These are phyloP conservation scores for Lepidopterella palustris DNA, from an alignment of 495 filamentous ascomycete genomes.

Conservation along the genomic window DNA sequence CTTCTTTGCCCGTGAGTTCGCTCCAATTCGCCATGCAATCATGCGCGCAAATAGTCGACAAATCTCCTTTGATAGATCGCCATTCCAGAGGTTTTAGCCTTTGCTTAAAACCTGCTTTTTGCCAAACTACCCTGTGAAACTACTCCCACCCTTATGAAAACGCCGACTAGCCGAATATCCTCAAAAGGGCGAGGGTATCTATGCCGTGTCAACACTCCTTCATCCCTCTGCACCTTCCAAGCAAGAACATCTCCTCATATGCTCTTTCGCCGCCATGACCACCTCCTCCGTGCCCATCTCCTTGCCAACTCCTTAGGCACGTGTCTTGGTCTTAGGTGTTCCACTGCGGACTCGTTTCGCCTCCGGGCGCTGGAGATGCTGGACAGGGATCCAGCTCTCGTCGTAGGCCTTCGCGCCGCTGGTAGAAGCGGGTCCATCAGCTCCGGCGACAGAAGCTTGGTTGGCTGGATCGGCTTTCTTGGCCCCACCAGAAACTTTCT, in stretches of 20 bases:
- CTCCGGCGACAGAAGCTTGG: constrained; percentile 58
- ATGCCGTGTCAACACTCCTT: background rate
- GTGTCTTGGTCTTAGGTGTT: constrained; percentile 49
- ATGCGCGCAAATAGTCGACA: background rate
- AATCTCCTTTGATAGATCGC: background rate
- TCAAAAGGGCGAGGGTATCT: too few relatives aligned
- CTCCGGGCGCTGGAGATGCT: constrained; percentile 81
- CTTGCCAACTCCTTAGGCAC: background rate
- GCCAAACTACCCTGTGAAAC: too few relatives aligned
- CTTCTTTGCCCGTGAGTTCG: background rate
- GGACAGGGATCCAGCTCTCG: constrained; percentile 90
- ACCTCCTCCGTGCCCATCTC: background rate
- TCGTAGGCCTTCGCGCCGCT: constrained; percentile 71
- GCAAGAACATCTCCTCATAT: background rate
- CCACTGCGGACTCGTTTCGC: constrained; percentile 62
- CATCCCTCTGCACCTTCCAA: background rate
- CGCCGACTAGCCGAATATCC: too few relatives aligned
- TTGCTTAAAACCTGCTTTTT: too few relatives aligned
- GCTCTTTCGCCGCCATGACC: background rate
- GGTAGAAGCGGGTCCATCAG: constrained; percentile 64
- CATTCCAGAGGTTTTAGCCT: too few relatives aligned
- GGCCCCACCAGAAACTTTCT: constrained; percentile 47
- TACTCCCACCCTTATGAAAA: too few relatives aligned
- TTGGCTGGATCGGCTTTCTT: constrained; percentile 60
- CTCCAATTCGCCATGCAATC: background rate